Evolutionary conservation across 176 grass and related monocot genomes (phyloP), one percentile per base, ranked within the genome.

Genomic region (Eleusine coracana): DNA sequence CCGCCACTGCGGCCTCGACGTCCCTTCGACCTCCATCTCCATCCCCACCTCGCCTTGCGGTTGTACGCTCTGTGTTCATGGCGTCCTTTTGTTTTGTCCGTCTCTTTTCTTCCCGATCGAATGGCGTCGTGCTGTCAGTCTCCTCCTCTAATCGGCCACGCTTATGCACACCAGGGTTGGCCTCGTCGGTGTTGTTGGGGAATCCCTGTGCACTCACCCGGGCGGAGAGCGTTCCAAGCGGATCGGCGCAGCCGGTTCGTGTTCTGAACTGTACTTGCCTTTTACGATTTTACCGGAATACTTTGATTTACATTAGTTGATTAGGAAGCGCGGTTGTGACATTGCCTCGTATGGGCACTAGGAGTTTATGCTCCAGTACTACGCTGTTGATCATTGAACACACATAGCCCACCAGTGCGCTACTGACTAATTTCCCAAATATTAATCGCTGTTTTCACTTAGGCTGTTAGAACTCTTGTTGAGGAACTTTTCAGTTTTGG

Each of bases 231-330:
- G 6, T 75, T 79, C 75, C 74, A 55, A 4, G 61, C 80, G 8
- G 58, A 70, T 10, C 62, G 34, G 51, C 68, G 80, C 68, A 90
- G 75, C 75, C 51, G 84, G 88, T 90, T 73, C 40, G 74, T 79
- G 31, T 52, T 73, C 11, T 62, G n/a, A 56, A 0, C 49, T 38
- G 31, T 34, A 34, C 31, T 34, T 34, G 31, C 31, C 31, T 1
- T 34, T 2, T 34, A 34, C 31, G 2, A 2, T 34, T 75, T 83
- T 80, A 1, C 65, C 6, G 12, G 15, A 68, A 8, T 48, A 62
- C 3, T 16, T 70, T 63, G 13, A 50, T 15, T 50, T 50, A 50
- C 3, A 48, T 12, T 70, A 5, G 20, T 44, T 23, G 25, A 25
- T 78, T 54, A 39, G 37, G 20, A 11, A 70, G 20, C 36, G n/a